A percentile compares a stretch with the other conserved stretches of the same genome.
Conservation (phyloP, 1,139 yeast species). For the Eremothecium cymbalariae region DNA sequence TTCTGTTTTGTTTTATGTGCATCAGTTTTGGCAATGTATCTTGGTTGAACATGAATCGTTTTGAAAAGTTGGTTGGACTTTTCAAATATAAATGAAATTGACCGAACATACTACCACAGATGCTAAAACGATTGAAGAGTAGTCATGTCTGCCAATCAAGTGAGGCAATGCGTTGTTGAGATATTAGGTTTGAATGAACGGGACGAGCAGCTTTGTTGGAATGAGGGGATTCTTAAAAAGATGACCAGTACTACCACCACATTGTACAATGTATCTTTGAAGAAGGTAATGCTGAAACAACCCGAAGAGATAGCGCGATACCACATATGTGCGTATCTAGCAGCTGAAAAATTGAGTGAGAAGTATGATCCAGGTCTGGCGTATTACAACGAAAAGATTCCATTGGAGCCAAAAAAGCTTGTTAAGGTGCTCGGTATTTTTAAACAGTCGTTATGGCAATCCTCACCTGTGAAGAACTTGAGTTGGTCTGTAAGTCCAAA, state of each 20-base stretch:
- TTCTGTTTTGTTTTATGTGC: too few relatives aligned
- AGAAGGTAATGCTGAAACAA: slow-evolving; percentile 41
- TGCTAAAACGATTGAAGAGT: too few relatives aligned
- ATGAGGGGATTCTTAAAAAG: slow-evolving; percentile 42
- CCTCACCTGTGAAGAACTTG: slow-evolving; percentile 27
- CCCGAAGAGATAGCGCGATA: slow-evolving; percentile 54
- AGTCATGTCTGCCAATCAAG: slow-evolving; percentile 20
- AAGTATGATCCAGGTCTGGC: slow-evolving; percentile 42
- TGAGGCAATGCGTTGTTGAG: slow-evolving; percentile 18
- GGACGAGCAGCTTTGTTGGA: slow-evolving; percentile 36
- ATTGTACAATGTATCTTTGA: slow-evolving; percentile 46
- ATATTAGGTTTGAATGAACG: slow-evolving; percentile 15
- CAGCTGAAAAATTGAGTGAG: slow-evolving; percentile 44
- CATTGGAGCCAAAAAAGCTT: slow-evolving; percentile 46
- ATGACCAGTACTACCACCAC: slow-evolving; percentile 43
- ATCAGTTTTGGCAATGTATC: too few relatives aligned
- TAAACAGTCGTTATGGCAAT: slow-evolving; percentile 25
- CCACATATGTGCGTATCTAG: slow-evolving; percentile 57
- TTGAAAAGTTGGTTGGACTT: too few relatives aligned
- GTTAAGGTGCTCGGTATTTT: slow-evolving; percentile 40
- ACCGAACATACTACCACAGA: too few relatives aligned
- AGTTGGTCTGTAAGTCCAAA: slow-evolving; percentile 29
- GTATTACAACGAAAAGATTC: slow-evolving; percentile 39
- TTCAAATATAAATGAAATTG: too few relatives aligned
- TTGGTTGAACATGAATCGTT: too few relatives aligned